Evolutionary conservation across 768 basidiomycete species (phyloP).

Genomic region (Lyophyllum atratum): DNA sequence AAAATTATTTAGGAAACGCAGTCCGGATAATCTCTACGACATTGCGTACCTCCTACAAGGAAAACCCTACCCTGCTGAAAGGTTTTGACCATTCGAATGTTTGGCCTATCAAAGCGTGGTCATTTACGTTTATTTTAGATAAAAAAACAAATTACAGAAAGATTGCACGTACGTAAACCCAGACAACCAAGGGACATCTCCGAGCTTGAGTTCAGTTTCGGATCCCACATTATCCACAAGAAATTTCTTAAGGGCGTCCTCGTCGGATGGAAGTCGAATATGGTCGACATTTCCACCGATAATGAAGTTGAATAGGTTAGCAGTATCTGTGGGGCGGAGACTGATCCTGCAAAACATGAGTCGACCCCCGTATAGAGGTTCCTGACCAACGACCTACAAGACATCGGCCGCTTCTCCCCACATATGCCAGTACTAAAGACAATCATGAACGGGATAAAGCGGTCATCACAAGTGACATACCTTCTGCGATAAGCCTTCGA

Average conservation of each 20-base stretch:
- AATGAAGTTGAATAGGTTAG: slow-evolving; percentile 31
- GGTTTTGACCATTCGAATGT: slow-evolving; percentile 48
- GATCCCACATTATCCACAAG: slow-evolving; percentile 22
- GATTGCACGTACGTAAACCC: slow-evolving; percentile 24
- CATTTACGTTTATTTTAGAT: too few relatives aligned
- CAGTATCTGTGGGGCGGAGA: slow-evolving; percentile 33
- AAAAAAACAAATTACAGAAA: background rate
- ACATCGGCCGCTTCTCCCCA: slow-evolving; percentile 41
- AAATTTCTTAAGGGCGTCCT: slow-evolving; percentile 26
- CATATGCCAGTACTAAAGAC: slow-evolving; percentile 45
- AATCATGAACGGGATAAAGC: background rate
- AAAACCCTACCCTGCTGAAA: slow-evolving; percentile 47
- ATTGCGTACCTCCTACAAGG: slow-evolving; percentile 43
- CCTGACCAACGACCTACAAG: slow-evolving; percentile 26
- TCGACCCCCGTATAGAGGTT: background rate
- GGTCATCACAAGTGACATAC: slow-evolving; percentile 24
- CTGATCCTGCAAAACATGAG: slow-evolving; percentile 22
- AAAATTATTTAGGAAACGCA: background rate
- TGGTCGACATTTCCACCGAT: slow-evolving; percentile 28
- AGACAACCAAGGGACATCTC: slow-evolving; percentile 28
- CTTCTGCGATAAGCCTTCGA: slow-evolving; percentile 40
- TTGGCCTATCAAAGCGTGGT: slow-evolving; percentile 31
- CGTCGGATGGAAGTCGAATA: slow-evolving; percentile 27
- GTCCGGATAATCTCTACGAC: background rate
- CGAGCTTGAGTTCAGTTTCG: slow-evolving; percentile 25